Conservation (phyloP, 2,329 filamentous ascomycete genomes). For the Trichoderma sp. region DNA sequence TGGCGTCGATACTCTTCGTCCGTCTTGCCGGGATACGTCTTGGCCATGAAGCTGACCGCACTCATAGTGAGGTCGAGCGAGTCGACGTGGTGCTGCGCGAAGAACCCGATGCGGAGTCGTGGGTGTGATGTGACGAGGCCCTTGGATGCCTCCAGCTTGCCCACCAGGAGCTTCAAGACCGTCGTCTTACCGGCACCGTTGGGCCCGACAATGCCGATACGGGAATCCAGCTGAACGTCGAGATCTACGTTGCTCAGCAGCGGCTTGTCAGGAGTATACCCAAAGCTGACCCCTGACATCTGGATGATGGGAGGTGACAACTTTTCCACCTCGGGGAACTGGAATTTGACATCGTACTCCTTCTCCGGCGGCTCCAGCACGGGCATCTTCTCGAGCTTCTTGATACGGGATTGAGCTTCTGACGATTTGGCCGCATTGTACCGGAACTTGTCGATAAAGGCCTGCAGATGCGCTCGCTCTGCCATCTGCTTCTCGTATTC, state of each 20-base stretch:
- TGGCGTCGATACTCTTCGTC: slow-evolving; percentile 97
- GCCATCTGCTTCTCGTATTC: slow-evolving; percentile 99
- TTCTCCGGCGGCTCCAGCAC: slow-evolving; percentile 84
- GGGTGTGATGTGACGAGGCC: slow-evolving; percentile 87
- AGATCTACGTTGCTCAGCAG: slow-evolving; percentile 85
- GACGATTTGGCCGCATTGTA: slow-evolving; percentile 99
- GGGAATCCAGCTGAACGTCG: slow-evolving; percentile 94
- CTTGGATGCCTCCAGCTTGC: slow-evolving; percentile 69
- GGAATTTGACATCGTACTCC: slow-evolving; percentile 95
- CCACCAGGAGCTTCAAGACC: slow-evolving; percentile 94
- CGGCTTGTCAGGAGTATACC: slow-evolving; percentile 75
- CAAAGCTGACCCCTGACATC: slow-evolving; percentile 89
- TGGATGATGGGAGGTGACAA: slow-evolving; percentile 96
- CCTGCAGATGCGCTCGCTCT: slow-evolving; percentile 86
- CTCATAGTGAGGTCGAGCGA: slow-evolving; percentile 85
- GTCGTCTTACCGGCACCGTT: slow-evolving; percentile 99
- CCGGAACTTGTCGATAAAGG: slow-evolving; percentile 99
- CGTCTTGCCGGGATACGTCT: slow-evolving; percentile 81
- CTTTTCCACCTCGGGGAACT: slow-evolving; percentile 96
- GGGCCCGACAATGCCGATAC: slow-evolving; percentile 97
- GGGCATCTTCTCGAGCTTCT: slow-evolving; percentile 97
- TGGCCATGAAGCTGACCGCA: slow-evolving; percentile 94
- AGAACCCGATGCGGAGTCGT: slow-evolving; percentile 88
- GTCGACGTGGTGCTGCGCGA: slow-evolving; percentile 97
- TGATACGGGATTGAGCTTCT: slow-evolving; percentile 97